phyloP scores from a whole-genome alignment of 352 stramenopile species.

The Paralagenidium karlingii region DNA sequence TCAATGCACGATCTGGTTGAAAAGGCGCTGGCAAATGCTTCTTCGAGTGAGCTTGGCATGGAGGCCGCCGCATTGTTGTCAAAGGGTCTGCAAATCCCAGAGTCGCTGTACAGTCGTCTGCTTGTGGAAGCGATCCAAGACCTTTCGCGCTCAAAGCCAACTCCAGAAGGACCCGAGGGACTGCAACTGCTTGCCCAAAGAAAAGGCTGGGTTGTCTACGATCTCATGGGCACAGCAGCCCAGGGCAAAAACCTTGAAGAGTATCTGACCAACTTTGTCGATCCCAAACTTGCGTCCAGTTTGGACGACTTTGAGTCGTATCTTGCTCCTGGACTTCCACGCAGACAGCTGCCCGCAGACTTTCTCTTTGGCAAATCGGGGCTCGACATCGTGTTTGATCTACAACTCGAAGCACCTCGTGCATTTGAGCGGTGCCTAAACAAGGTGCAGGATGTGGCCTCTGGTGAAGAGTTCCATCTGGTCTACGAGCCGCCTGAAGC shows the following conservation, averaged over 20 bases:
- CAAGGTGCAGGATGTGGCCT: conserved; percentile 31
- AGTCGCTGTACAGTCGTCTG: conserved; percentile 37
- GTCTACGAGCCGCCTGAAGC: conserved; percentile 25
- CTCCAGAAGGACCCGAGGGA: not conserved
- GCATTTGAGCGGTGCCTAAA: conserved; percentile 49
- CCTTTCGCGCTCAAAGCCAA: conserved; percentile 1
- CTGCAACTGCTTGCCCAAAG: not conserved
- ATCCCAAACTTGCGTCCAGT: conserved; percentile 20
- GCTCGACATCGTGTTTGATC: conserved; percentile 57
- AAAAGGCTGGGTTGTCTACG: conserved; percentile 50
- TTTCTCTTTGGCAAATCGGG: conserved; percentile 58
- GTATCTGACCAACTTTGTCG: conserved; percentile 36
- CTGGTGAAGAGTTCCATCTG: conserved; percentile 28
- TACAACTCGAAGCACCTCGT: conserved; percentile 18
- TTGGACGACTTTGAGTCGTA: conserved; percentile 40
- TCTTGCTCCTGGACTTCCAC: conserved; percentile 24
- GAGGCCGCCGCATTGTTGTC: conserved; percentile 13
- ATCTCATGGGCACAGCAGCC: conserved; percentile 29
- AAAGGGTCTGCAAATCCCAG: conserved; percentile 24
- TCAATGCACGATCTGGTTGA: not conserved
- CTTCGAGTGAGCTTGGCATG: not conserved
- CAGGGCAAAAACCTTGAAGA: conserved; percentile 38
- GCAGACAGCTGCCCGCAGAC: conserved; percentile 16
- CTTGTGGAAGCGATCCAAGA: conserved; percentile 20
- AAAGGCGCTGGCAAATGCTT: not conserved